Evolutionary conservation across 1,284 basidiomycete genomes (phyloP).

Genomic region (Sanghuangporus sanghuang): DNA sequence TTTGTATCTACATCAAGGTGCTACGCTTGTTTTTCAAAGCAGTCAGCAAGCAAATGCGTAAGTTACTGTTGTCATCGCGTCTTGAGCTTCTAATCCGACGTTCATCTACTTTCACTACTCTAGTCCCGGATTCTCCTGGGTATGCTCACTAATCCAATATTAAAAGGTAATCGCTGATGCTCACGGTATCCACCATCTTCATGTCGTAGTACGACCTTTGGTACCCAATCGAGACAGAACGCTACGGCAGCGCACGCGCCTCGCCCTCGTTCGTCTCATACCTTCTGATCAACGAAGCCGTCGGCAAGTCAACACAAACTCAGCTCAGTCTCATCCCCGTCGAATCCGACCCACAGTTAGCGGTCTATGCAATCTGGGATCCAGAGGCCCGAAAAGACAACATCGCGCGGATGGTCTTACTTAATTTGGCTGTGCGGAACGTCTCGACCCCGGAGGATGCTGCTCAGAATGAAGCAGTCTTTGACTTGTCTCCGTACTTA

Average conservation of each 20-base stretch:
- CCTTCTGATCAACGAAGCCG: conserved; percentile 31
- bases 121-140: conserved; percentile 32
- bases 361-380: conserved; percentile 32
- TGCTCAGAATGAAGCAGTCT: conserved; percentile 19
- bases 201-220: conserved; percentile 31
- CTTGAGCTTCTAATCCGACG: not conserved
- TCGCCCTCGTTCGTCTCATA: conserved; percentile 33
- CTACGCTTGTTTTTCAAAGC: conserved; percentile 32
- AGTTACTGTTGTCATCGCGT: conserved; percentile 2
- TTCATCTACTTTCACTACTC: not conserved
- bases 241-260: conserved; percentile 29
- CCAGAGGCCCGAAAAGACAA: conserved; percentile 15
- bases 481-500: conserved; percentile 25
- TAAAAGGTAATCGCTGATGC: not conserved
- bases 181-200: not conserved
- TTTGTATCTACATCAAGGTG: conserved; percentile 34
- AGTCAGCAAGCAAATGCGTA: conserved; percentile 29
- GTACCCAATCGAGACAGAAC: conserved; percentile 30
- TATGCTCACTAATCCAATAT: conserved; percentile 5
- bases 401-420: conserved; percentile 26
- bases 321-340: conserved; percentile 26
- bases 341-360: conserved; percentile 24
- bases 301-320: conserved; percentile 27
- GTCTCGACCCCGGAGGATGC: conserved; percentile 18
- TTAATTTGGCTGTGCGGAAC: conserved; percentile 30